These are phyloP conservation scores for Dioscorea alata DNA, from an alignment of 106 monocot genomes.

Conservation along the genomic window DNA sequence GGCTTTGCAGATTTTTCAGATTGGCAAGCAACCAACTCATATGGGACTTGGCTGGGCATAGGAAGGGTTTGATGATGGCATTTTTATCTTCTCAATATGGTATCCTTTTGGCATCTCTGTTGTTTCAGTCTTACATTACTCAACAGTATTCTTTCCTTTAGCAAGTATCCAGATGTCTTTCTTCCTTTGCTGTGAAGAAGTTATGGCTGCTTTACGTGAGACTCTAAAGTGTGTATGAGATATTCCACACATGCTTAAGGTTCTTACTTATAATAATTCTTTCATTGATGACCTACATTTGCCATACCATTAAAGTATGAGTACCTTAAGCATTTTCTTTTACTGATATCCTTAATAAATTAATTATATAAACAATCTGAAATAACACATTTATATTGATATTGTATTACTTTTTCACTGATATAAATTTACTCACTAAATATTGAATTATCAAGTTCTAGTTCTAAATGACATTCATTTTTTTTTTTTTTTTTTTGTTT, in stretches of 20 bases:
- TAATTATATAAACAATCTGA: neutral
- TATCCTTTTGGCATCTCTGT: slow-evolving; percentile 42
- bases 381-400: too few species aligned
- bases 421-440: too few species aligned
- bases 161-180: slow-evolving; percentile 56
- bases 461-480: too few species aligned
- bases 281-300: too few species aligned
- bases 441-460: too few species aligned
- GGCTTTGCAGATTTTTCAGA: slow-evolving; percentile 93
- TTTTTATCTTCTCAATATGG: slow-evolving; percentile 70
- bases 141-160: slow-evolving; percentile 9
- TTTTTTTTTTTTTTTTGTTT: slow-evolving; percentile 10
- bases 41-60: slow-evolving; percentile 93
- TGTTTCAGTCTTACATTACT: neutral
- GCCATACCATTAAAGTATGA: neutral
- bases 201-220: slow-evolving; percentile 74
- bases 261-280: too few species aligned
- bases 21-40: slow-evolving; percentile 95
- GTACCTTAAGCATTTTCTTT: neutral
- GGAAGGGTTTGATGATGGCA: slow-evolving; percentile 23
- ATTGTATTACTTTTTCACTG: too few species aligned
- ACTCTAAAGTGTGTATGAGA: slow-evolving; percentile 80
- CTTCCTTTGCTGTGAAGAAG: slow-evolving; percentile 85
- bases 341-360: neutral
- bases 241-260: slow-evolving; percentile 4